These are phyloP conservation scores for Coemansia sp. DNA, from an alignment of 192 early-diverging fungal species.

Conservation along the genomic window DNA sequence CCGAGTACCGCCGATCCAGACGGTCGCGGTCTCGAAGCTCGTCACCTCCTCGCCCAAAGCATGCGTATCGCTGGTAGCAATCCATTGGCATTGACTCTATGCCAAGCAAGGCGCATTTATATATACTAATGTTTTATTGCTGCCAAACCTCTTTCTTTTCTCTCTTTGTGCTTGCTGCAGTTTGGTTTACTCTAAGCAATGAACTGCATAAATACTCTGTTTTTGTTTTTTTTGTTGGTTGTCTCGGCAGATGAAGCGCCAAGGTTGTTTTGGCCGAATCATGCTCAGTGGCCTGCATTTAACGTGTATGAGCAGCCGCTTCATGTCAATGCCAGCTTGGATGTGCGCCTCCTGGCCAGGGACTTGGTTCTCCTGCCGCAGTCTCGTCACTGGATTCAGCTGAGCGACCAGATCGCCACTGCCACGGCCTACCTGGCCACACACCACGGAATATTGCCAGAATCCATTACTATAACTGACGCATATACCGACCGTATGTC, in stretches of 20 bases:
- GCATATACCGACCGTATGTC: constrained; percentile 66
- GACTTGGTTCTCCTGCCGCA: not conserved
- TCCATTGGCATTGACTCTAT: not conserved
- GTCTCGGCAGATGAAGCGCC: not conserved
- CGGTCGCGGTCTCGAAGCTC: constrained; percentile 19
- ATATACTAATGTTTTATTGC: not conserved
- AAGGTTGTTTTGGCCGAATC: not conserved
- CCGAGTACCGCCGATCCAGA: constrained; percentile 7
- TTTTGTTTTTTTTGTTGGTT: too few relatives aligned
- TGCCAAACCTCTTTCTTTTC: not conserved
- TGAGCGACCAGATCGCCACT: not conserved
- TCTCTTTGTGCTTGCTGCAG: not conserved
- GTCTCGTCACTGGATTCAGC: not conserved
- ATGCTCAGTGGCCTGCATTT: not conserved
- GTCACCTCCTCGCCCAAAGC: not conserved
- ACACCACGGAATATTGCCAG: constrained; percentile 8
- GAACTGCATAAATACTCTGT: too few relatives aligned
- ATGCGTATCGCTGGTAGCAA: constrained; percentile 1
- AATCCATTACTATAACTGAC: constrained; percentile 57
- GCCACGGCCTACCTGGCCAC: constrained; percentile 7
- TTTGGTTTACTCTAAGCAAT: too few relatives aligned
- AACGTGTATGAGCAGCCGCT: constrained; percentile 1
- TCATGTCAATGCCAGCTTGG: not conserved
- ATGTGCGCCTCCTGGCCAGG: not conserved
- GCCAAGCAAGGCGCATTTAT: not conserved